Conservation (phyloP, 2,329 filamentous ascomycete genomes). For the Ophiostoma himal-ulmi region DNA sequence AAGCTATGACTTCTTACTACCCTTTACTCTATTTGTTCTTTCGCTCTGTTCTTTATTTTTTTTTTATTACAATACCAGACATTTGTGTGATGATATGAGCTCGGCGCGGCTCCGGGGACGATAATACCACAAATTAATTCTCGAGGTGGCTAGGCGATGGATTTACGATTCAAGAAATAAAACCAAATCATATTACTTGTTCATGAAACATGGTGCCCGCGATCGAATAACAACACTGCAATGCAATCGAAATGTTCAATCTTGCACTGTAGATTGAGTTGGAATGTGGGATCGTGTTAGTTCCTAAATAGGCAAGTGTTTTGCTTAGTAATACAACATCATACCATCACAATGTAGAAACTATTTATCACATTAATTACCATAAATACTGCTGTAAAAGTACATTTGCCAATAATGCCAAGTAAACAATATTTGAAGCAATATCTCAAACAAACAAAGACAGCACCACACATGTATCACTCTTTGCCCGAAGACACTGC, state of each 20-base stretch:
- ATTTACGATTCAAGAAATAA: slow-evolving; percentile 4
- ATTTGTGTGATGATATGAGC: slow-evolving; percentile 14
- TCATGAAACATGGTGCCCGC: background rate
- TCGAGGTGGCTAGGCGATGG: slow-evolving; percentile 13
- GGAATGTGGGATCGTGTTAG: slow-evolving; percentile 8
- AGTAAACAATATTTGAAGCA: background rate
- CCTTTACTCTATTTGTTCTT: slow-evolving; percentile 12
- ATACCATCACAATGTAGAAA: background rate
- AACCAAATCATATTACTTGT: background rate
- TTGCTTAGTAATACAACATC: background rate
- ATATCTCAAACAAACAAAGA: background rate
- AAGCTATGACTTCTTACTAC: background rate
- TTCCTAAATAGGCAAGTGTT: background rate
- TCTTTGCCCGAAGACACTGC: background rate
- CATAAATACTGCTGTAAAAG: too few relatives aligned
- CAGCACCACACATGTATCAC: background rate
- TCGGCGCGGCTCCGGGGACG: slow-evolving; percentile 15
- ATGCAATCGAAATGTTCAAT: background rate
- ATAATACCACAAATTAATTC: slow-evolving; percentile 20
- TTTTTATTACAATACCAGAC: slow-evolving; percentile 21
- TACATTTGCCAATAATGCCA: too few relatives aligned
- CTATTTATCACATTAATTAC: too few relatives aligned
- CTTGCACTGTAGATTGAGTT: background rate
- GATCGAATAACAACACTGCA: background rate
- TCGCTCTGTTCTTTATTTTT: slow-evolving; percentile 7